Base-by-base conservation (phyloP, 257 asterid species). In the Osmanthus fragrans region DNA sequence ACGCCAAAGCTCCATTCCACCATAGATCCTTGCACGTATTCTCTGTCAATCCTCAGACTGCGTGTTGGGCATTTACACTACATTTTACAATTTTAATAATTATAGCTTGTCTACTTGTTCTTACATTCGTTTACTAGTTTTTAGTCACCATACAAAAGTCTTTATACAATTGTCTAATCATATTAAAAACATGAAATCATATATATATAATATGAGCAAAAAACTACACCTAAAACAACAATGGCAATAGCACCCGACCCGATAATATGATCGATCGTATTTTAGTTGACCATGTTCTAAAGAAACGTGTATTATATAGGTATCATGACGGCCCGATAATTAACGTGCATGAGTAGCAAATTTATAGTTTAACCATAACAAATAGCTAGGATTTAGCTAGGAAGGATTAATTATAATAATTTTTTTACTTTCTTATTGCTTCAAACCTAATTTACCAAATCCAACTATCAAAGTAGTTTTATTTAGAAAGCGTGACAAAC, bases 1-100 rank as follows among this genome's bases (percentile, higher is more conserved):
- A 73, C 78, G 78, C 78, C 60, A 58, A 74, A 74, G 71, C 71
- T 72, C 66, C 16, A 8, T 60, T 21, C 39, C 71, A 74, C 29
- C 71, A 73, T 27, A 72, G 16, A 25, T 49, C 19, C 69, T 63
- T 25, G 36, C 27, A 23, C 69, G 69, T 12, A 27, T 10, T 63
- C 16, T 63, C 2, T 63, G 18, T 63, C 69, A 4, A 63, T 25
- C 69, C n/a, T 63, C 19, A 27, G 2, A 63, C 18, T 63, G 16
- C 33, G 36, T 25, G 69, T 60, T 60, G 33, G 67, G 32, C 15
- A 7, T 23, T 10, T 8, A 9, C 32, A 7, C 67, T 9, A 9
- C 32, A n/a, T 23, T 23, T 23, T 8, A 60, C 33, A 10, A 60
- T 23, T 8, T 60, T 6, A 60, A 58, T 58, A 3, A 12, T 42